A percentile compares a stretch with the other conserved stretches of the same genome.
Evolutionary conservation across 257 asterid species (phyloP).

Genomic region (Scutellaria minor): DNA sequence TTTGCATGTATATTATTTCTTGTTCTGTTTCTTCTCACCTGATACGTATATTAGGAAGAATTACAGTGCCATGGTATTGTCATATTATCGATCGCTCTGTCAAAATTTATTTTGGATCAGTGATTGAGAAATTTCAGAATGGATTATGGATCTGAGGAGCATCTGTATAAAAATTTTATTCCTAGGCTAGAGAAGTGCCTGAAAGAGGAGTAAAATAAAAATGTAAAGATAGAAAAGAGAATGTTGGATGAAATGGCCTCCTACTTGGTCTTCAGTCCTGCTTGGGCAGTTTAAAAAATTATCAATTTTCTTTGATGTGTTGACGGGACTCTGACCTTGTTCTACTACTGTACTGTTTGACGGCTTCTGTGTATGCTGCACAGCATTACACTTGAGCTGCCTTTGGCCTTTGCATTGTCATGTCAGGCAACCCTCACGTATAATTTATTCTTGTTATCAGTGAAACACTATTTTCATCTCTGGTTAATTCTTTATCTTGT

Average conservation of each 20-base stretch:
- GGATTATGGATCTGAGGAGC: neutral
- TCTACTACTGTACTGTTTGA: neutral
- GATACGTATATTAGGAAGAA: neutral
- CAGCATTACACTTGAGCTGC: neutral
- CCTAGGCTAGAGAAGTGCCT: neutral
- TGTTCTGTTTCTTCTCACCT: neutral
- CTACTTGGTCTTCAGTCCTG: neutral
- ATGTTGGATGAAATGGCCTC: constrained; percentile 4
- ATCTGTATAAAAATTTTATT: neutral
- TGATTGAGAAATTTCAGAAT: neutral
- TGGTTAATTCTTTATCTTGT: neutral
- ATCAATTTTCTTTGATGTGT: constrained; percentile 26
- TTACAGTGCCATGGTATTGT: neutral
- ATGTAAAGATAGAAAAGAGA: neutral
- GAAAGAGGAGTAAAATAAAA: neutral
- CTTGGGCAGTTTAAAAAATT: constrained; percentile 5
- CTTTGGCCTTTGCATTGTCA: neutral
- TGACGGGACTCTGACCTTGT: constrained; percentile 5
- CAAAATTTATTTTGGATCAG: neutral
- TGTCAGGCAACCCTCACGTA: constrained; percentile 10
- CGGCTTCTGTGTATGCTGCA: constrained; percentile 11
- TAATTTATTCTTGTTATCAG: constrained; percentile 10
- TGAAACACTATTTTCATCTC: neutral
- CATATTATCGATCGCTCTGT: neutral
- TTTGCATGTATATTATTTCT: neutral